Base-by-base conservation (phyloP, 2,329 filamentous ascomycete species). In the Aspergillus quadricinctus region DNA sequence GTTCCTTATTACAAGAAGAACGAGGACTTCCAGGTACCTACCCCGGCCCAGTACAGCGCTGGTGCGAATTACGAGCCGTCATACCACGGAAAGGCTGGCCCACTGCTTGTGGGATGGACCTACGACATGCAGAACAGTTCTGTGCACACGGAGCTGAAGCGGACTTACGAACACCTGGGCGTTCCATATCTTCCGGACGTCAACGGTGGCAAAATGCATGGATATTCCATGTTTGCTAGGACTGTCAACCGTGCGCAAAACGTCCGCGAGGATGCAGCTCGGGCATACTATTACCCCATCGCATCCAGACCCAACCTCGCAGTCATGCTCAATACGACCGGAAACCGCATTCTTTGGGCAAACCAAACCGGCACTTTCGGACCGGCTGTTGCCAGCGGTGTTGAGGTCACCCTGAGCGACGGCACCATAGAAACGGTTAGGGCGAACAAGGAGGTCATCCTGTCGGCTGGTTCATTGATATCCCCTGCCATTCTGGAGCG, bases 401-500 rank as follows among this genome's bases (percentile, higher is more conserved):
- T 73, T 5, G 67, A 70, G 43, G 58, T 72, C 4, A 69, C 56
- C 1, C 49, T 53, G 7, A n/a, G 51, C 2, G 56, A 71, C 49
- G 69, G 69, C 10, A 55, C 28, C 9, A 4, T 49, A 19, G 55
- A 61, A 17, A 65, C 51, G 10, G 60, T 66, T 19, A 66, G 63
- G 14, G 74, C 65, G 61, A 65, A 61, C 31, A 70, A 71, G 54
- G 85, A 88, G 60, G 79, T 87, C 19, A 79, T 88, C 46, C 67
- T 88, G 1, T 81, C 82, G 0, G 83, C 84, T 1, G 86, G 86
- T 0, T 78, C 80, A 19, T 71, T 82, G 46, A 80, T 78, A 63
- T 84, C 81, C 14, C 84, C 80, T 10, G 79, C 78, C 65, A 72
- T 84, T 19, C 77, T 82, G 21, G 85, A 88, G 61, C 72, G 85